A percentile compares a stretch with the other conserved stretches of the same genome.
Evolutionary conservation across 225 moss, liverwort and hornwort genomes (phyloP).

Genomic region (Pleurozium schreberi): DNA sequence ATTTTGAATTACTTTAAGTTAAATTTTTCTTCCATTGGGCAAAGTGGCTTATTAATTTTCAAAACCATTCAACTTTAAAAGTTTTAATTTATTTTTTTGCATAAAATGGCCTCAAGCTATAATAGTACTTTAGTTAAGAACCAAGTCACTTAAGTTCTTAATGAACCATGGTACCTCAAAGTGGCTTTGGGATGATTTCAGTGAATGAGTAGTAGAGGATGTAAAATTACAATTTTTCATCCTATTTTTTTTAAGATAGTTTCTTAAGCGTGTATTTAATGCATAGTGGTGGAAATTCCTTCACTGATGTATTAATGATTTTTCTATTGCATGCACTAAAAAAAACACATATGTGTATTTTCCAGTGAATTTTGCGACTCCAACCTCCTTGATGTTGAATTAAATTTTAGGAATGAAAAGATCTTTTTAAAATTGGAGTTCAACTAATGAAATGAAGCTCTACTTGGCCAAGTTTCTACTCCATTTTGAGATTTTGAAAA

Average conservation of each 20-base stretch:
- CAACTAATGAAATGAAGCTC: neutral
- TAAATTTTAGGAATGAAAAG: neutral
- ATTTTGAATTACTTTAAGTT: neutral
- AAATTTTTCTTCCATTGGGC: neutral
- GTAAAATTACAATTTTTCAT: neutral
- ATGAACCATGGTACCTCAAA: neutral
- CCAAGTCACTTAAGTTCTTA: neutral
- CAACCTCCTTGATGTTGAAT: fast-evolving
- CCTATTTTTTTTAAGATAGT: neutral
- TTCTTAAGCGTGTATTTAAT: neutral
- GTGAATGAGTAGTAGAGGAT: neutral
- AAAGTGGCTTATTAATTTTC: neutral
- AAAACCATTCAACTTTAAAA: neutral
- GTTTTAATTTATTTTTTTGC: neutral
- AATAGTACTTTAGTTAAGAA: neutral
- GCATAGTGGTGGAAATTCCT: fast-evolving
- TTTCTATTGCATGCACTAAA: neutral
- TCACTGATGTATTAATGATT: neutral
- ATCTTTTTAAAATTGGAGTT: neutral
- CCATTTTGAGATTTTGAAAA: neutral
- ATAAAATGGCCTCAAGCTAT: neutral
- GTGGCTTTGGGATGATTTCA: neutral
- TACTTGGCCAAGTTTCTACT: neutral
- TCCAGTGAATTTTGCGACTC: neutral
- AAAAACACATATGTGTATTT: no score